Evolutionary conservation across 495 filamentous ascomycete genomes (phyloP).

Genomic region (Aspergillus ellipticus): DNA sequence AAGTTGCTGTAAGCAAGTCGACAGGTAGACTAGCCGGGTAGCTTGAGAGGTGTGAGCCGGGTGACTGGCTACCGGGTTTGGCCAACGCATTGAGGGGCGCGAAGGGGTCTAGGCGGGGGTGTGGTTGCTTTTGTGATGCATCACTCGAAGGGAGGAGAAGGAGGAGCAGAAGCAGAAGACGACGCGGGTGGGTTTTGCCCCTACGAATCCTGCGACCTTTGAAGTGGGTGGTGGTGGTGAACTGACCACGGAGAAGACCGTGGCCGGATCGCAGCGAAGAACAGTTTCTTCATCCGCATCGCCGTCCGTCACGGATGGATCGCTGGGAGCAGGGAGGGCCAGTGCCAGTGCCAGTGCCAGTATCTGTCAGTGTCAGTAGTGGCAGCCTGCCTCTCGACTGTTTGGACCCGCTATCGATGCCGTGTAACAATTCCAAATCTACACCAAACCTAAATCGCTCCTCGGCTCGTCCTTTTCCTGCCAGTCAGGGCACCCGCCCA

Average conservation of each 20-base stretch:
- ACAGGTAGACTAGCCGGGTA: neutral
- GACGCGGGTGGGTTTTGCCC: neutral
- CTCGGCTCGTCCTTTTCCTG: neutral
- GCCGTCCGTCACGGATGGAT: too few relatives aligned
- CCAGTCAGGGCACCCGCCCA: neutral
- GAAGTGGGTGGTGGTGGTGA: too few relatives aligned
- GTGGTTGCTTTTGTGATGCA: neutral
- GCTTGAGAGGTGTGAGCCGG: neutral
- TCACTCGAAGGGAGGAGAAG: neutral
- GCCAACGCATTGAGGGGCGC: neutral
- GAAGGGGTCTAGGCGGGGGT: constrained; percentile 2
- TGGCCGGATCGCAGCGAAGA: too few relatives aligned
- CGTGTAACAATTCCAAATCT: neutral
- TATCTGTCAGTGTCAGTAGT: neutral
- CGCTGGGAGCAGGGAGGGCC: too few relatives aligned
- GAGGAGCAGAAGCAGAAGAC: too few relatives aligned
- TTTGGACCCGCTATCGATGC: neutral
- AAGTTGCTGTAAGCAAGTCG: neutral
- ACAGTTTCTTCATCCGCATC: too few relatives aligned
- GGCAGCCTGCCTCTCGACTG: neutral
- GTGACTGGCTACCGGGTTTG: neutral
- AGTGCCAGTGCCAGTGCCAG: too few relatives aligned
- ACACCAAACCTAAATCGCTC: neutral
- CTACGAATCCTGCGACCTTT: too few relatives aligned
- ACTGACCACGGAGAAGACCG: too few relatives aligned